Evolutionary conservation across 768 basidiomycete species (phyloP).

Genomic region (Termitomyces sp.): DNA sequence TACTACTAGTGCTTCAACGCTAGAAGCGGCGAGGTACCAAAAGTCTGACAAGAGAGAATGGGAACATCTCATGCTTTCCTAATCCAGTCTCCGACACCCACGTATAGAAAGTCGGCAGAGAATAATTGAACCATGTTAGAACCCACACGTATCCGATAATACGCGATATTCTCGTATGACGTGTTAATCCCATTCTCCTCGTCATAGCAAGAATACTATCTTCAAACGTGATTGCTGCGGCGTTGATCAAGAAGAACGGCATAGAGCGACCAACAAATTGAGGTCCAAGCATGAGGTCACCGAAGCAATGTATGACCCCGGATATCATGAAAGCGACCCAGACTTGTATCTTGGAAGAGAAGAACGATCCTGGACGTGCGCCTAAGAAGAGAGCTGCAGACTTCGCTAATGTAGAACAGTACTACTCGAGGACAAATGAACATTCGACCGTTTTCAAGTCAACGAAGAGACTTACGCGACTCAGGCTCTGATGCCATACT

Average conservation of each 20-base stretch:
- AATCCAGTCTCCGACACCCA: background rate
- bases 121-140: background rate
- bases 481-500: slow-evolving; percentile 7
- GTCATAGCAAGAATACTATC: background rate
- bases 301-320: slow-evolving; percentile 5
- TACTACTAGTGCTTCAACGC: background rate
- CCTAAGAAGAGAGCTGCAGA: background rate
- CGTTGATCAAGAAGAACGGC: slow-evolving; percentile 3
- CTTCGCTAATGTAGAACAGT: background rate
- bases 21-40: background rate
- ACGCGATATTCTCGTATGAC: background rate
- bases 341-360: background rate
- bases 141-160: slow-evolving; percentile 5
- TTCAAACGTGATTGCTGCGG: slow-evolving; percentile 1
- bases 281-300: slow-evolving; percentile 4
- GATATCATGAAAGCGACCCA: slow-evolving; percentile 3
- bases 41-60: background rate
- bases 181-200: background rate
- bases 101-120: background rate
- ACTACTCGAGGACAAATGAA: background rate
- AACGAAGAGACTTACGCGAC: slow-evolving; percentile 4
- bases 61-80: background rate
- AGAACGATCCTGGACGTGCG: background rate
- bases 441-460: background rate
- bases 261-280: background rate